phyloP scores from a whole-genome alignment of 768 basidiomycete species.

The Chalciporus chontae region DNA sequence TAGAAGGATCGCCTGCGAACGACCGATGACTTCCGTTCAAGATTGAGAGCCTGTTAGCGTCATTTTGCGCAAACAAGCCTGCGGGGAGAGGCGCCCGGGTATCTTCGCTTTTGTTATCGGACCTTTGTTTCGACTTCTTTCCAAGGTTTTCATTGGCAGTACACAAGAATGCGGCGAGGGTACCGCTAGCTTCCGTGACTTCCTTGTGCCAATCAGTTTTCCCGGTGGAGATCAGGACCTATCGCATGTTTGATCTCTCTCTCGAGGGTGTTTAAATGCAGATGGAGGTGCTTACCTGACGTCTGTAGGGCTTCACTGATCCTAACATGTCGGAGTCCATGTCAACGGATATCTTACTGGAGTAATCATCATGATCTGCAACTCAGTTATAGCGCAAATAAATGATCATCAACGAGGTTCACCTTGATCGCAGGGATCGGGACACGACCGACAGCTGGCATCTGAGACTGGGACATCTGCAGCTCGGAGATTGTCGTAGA shows the following conservation, averaged over 20 bases:
- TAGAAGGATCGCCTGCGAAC: conserved; percentile 52
- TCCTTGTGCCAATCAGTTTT: conserved; percentile 85
- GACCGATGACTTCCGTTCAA: conserved; percentile 83
- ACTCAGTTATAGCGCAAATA: conserved; percentile 16
- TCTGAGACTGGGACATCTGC: conserved; percentile 61
- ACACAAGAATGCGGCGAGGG: conserved; percentile 62
- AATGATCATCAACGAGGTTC: conserved; percentile 20
- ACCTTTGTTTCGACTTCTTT: neutral
- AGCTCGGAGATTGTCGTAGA: conserved; percentile 50
- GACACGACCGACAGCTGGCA: conserved; percentile 70
- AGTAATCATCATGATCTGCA: conserved; percentile 71
- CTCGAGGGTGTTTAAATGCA: neutral
- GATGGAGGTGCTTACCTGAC: conserved; percentile 53
- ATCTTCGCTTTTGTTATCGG: conserved; percentile 3
- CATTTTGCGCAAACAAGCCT: conserved; percentile 58
- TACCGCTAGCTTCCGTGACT: conserved; percentile 65
- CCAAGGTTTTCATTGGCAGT: conserved; percentile 17
- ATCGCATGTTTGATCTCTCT: conserved; percentile 7
- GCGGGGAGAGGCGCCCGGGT: conserved; percentile 20
- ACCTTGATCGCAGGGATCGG: conserved; percentile 77
- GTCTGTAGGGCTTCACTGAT: conserved; percentile 75
- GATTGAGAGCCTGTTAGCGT: conserved; percentile 59
- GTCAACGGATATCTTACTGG: conserved; percentile 72
- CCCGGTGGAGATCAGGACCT: conserved; percentile 89
- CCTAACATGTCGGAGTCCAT: conserved; percentile 82